phyloP scores from a whole-genome alignment of 2,329 filamentous ascomycete genomes.

The Teratosphaeria destructans region DNA sequence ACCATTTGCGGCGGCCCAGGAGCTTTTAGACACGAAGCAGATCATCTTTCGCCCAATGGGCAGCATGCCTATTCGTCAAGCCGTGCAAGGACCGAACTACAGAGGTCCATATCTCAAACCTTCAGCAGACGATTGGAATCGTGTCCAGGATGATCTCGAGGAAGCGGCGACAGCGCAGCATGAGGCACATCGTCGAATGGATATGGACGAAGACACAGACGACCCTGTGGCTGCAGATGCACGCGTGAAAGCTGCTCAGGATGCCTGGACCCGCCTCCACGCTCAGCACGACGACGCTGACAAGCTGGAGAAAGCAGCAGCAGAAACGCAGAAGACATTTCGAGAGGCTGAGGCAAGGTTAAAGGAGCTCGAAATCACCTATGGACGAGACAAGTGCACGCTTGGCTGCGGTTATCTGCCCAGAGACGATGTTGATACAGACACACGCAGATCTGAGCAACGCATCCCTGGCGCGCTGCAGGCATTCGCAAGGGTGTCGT shows the following conservation, averaged over 20 bases:
- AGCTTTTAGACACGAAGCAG: conserved; percentile 23
- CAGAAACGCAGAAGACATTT: conserved; percentile 25
- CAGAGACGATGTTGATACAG: conserved; percentile 27
- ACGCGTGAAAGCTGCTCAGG: conserved; percentile 3
- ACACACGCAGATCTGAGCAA: conserved; percentile 29
- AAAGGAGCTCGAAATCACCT: conserved; percentile 6
- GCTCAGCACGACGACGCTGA: background rate
- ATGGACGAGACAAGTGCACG: conserved; percentile 12
- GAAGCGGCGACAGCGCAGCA: conserved; percentile 9
- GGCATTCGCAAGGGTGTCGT: conserved; percentile 14
- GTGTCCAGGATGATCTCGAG: conserved; percentile 18
- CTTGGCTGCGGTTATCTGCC: conserved; percentile 22
- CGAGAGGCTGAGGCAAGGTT: conserved; percentile 14
- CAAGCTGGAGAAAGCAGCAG: conserved; percentile 15
- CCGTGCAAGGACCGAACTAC: conserved; percentile 36
- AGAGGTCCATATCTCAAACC: conserved; percentile 26
- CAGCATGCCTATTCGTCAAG: conserved; percentile 33
- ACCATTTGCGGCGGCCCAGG: conserved; percentile 10
- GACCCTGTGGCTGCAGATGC: background rate
- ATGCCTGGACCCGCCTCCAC: conserved; percentile 2
- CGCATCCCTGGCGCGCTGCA: conserved; percentile 33
- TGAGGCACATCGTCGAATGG: background rate
- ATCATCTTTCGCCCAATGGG: conserved; percentile 31
- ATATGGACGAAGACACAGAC: background rate
- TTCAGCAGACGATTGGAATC: conserved; percentile 10